These are phyloP conservation scores for Gossypium davidsonii DNA, from an alignment of 441 rosid genomes.

Conservation along the genomic window DNA sequence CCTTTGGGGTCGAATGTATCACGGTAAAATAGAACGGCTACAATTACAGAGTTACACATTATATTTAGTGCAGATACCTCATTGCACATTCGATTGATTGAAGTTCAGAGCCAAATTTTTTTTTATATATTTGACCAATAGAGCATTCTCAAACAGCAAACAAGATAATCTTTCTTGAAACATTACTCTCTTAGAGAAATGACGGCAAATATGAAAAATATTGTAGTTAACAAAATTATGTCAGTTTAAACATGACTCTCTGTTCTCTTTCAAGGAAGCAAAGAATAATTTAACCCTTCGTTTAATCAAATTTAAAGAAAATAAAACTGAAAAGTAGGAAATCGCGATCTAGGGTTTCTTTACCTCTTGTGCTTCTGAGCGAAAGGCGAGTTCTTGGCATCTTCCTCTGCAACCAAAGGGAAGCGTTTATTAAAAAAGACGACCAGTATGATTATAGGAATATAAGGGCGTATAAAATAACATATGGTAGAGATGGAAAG, in stretches of 20 bases:
- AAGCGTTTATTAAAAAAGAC: not conserved
- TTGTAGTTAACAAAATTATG: not conserved
- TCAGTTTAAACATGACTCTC: not conserved
- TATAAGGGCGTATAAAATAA: not conserved
- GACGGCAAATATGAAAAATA: not conserved
- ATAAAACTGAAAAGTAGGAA: not conserved
- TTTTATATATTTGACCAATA: too few relatives aligned
- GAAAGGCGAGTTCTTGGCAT: slow-evolving; percentile 73
- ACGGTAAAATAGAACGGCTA: too few relatives aligned
- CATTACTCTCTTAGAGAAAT: not conserved
- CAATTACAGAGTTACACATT: too few relatives aligned
- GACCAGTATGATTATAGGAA: not conserved
- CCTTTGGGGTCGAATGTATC: too few relatives aligned
- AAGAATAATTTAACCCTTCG: not conserved
- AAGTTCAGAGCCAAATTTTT: too few relatives aligned
- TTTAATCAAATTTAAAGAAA: not conserved
- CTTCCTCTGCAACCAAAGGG: slow-evolving; percentile 51
- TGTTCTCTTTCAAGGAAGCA: too few relatives aligned
- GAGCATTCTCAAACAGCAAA: too few relatives aligned
- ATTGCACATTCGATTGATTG: too few relatives aligned
- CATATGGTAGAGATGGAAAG: not conserved
- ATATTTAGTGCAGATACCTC: too few relatives aligned
- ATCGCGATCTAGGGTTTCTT: not conserved
- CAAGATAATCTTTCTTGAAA: not conserved
- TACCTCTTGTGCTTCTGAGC: slow-evolving; percentile 70